A percentile compares a stretch with the other conserved stretches of the same genome.
Evolutionary conservation across 208 protist genomes (phyloP).

Genomic region (Leishmania lainsoni): DNA sequence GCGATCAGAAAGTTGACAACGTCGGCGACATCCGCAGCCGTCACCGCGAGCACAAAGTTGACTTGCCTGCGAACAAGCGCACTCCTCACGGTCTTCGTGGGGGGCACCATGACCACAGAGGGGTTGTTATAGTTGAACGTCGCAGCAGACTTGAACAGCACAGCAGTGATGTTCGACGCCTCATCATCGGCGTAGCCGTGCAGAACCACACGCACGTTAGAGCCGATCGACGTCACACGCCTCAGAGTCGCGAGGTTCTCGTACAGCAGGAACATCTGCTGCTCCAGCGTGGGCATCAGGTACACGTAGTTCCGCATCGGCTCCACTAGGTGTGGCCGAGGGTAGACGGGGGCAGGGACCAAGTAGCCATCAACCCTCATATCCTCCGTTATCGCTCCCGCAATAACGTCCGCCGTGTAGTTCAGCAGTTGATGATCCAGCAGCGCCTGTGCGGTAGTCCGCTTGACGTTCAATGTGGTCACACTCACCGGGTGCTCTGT

Average conservation of each 20-base stretch:
- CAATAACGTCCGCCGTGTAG: not conserved
- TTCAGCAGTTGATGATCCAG: not conserved
- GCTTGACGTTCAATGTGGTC: not conserved
- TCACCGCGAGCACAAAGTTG: slow-evolving; percentile 14
- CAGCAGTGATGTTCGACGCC: not conserved
- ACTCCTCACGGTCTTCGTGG: not conserved
- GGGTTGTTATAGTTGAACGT: slow-evolving; percentile 6
- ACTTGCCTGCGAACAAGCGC: not conserved
- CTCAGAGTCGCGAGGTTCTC: not conserved
- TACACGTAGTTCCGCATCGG: slow-evolving; percentile 4
- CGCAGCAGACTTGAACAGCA: slow-evolving; percentile 10
- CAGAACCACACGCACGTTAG: slow-evolving; percentile 5
- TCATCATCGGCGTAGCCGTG: slow-evolving; percentile 6
- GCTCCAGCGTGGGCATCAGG: slow-evolving; percentile 46
- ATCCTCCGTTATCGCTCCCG: not conserved
- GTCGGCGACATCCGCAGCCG: too few relatives aligned
- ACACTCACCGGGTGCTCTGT: too few relatives aligned
- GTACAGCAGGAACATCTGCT: slow-evolving; percentile 54
- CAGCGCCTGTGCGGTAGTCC: not conserved
- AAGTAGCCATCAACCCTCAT: not conserved
- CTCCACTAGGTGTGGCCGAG: not conserved
- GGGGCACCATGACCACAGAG: not conserved
- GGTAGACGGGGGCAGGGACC: not conserved
- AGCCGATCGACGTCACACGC: not conserved
- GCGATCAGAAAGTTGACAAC: slow-evolving; percentile 10